A percentile compares a stretch with the other conserved stretches of the same genome.
phyloP scores from a whole-genome alignment of 768 basidiomycete genomes.

The Trametes gibbosa region DNA sequence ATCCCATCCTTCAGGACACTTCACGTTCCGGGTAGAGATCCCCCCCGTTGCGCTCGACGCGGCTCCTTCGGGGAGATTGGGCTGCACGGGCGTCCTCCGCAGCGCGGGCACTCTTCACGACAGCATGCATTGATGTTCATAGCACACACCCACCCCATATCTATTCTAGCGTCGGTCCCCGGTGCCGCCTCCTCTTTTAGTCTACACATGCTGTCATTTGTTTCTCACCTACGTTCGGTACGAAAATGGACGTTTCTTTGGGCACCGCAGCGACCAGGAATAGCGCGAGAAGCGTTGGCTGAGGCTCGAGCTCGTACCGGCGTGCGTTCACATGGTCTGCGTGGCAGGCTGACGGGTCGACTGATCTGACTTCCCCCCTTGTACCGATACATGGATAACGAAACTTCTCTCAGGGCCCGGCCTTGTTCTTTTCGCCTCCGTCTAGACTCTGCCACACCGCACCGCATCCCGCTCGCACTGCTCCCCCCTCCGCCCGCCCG shows the following conservation, averaged over 20 bases:
- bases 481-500: no score
- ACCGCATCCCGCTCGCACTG: no score
- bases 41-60: background rate
- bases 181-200: conserved; percentile 2
- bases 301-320: background rate
- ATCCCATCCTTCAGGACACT: conserved; percentile 7
- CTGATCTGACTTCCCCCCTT: background rate
- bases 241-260: conserved; percentile 13
- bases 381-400: conserved; percentile 10
- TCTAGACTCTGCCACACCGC: background rate
- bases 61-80: background rate
- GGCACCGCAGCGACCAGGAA: background rate
- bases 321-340: background rate
- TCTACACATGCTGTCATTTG: conserved; percentile 2
- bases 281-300: background rate
- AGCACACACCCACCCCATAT: background rate
- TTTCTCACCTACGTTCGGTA: background rate
- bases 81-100: background rate
- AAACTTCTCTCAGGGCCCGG: background rate
- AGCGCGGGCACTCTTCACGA: background rate
- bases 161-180: conserved; percentile 1
- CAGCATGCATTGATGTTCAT: conserved; percentile 12
- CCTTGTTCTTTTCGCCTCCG: background rate
- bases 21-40: background rate
- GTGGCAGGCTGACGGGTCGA: background rate